Evolutionary conservation across 2,329 filamentous ascomycete species (phyloP).

Genomic region (Verticillium tricorpus): DNA sequence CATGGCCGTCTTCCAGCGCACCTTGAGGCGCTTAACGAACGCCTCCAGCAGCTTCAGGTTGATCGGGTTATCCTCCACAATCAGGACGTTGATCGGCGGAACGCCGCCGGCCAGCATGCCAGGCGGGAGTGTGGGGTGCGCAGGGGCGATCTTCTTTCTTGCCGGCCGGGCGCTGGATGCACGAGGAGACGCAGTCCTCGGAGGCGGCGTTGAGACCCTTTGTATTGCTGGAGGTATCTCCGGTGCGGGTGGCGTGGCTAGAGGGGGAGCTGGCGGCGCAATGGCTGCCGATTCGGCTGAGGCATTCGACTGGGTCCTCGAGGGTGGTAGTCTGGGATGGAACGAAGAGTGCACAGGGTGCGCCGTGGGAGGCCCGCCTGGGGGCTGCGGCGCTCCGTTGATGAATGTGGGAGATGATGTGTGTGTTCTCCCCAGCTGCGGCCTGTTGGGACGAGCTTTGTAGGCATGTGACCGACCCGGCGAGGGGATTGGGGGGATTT

Average conservation of each 20-base stretch:
- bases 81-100: conserved; percentile 93
- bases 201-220: conserved; percentile 51
- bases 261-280: conserved; percentile 44
- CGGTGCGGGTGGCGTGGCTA: conserved; percentile 50
- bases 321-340: conserved; percentile 38
- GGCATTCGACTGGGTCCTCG: conserved; percentile 55
- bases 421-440: conserved; percentile 63
- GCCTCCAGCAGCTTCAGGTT: conserved; percentile 90
- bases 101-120: conserved; percentile 75
- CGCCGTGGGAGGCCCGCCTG: conserved; percentile 25
- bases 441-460: conserved; percentile 53
- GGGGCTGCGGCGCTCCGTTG: conserved; percentile 34
- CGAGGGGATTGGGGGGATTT: conserved; percentile 75
- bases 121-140: conserved; percentile 45
- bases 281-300: conserved; percentile 43
- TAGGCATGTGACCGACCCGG: conserved; percentile 59
- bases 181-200: conserved; percentile 44
- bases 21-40: conserved; percentile 92
- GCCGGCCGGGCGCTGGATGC: conserved; percentile 38
- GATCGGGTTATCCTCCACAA: conserved; percentile 98
- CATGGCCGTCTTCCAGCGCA: conserved; percentile 95
- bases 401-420: conserved; percentile 77
- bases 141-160: conserved; percentile 48
- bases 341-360: conserved; percentile 34
- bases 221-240: conserved; percentile 33